phyloP scores from a whole-genome alignment of 139 green algal species.

The Picochlorum costavermella region DNA sequence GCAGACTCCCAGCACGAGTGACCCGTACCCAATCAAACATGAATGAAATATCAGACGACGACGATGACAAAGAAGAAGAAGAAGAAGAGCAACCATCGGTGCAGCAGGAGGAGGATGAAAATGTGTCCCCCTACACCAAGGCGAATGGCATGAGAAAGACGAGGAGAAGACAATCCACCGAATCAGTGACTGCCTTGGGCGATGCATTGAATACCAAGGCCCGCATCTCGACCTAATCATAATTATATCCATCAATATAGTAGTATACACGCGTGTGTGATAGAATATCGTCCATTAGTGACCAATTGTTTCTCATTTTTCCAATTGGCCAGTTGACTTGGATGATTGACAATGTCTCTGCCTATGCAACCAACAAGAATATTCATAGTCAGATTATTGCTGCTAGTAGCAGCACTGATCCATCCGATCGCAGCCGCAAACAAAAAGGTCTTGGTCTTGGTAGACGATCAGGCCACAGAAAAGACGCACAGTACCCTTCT shows the following conservation, averaged over 20 bases:
- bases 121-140: not conserved
- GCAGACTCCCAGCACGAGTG: not conserved
- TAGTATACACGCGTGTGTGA: too few relatives aligned
- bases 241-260: too few relatives aligned
- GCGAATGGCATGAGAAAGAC: not conserved
- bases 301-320: too few relatives aligned
- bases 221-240: not conserved
- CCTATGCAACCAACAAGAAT: too few relatives aligned
- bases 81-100: too few relatives aligned
- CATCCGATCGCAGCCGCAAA: not conserved
- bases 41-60: constrained; percentile 1
- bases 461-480: constrained; percentile 15
- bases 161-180: constrained; percentile 8
- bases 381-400: too few relatives aligned
- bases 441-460: constrained; percentile 44
- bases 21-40: not conserved
- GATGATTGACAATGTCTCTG: too few relatives aligned
- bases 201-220: constrained; percentile 16
- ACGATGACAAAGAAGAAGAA: not conserved
- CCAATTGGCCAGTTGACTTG: too few relatives aligned
- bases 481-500: constrained; percentile 54
- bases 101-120: constrained; percentile 1
- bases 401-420: too few relatives aligned
- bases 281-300: too few relatives aligned
- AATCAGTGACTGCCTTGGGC: constrained; percentile 1